phyloP scores from a whole-genome alignment of 768 basidiomycete genomes.

The Suillus brevipes region DNA sequence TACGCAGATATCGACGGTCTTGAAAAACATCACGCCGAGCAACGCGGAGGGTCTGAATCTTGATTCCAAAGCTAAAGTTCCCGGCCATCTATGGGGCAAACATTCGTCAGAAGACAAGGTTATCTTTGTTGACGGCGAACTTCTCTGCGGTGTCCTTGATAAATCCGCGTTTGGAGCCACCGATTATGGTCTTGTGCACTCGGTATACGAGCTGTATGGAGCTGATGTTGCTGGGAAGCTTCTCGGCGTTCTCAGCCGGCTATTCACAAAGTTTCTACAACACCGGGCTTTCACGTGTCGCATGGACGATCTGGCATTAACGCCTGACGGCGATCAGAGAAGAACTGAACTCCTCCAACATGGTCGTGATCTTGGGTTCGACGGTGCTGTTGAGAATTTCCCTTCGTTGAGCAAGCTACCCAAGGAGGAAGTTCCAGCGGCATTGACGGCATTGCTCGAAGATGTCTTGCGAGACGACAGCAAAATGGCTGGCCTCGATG shows the following conservation, averaged over 20 bases:
- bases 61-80: constrained; percentile 84
- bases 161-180: constrained; percentile 97
- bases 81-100: constrained; percentile 80
- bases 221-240: constrained; percentile 86
- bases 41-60: constrained; percentile 82
- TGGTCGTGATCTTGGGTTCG: constrained; percentile 74
- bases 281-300: constrained; percentile 97
- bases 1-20: constrained; percentile 84
- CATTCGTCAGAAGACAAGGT: constrained; percentile 83
- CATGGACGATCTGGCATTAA: constrained; percentile 96
- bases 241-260: constrained; percentile 87
- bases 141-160: constrained; percentile 92
- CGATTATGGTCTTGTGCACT: constrained; percentile 95
- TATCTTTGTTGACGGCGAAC: constrained; percentile 88
- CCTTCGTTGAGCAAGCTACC: constrained; percentile 62
- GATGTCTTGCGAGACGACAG: constrained; percentile 93
- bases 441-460: constrained; percentile 71
- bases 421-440: constrained; percentile 52
- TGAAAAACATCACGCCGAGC: constrained; percentile 86
- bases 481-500: constrained; percentile 96
- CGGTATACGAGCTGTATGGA: constrained; percentile 94
- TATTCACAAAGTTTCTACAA: constrained; percentile 97
- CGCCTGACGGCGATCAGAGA: constrained; percentile 71
- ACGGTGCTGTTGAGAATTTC: constrained; percentile 89
- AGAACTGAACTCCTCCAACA: constrained; percentile 67